A percentile compares a stretch with the other conserved stretches of the same genome.
These are phyloP conservation scores for Blepharisma japonicum DNA, from an alignment of 73 alveolate genomes.

Conservation along the genomic window DNA sequence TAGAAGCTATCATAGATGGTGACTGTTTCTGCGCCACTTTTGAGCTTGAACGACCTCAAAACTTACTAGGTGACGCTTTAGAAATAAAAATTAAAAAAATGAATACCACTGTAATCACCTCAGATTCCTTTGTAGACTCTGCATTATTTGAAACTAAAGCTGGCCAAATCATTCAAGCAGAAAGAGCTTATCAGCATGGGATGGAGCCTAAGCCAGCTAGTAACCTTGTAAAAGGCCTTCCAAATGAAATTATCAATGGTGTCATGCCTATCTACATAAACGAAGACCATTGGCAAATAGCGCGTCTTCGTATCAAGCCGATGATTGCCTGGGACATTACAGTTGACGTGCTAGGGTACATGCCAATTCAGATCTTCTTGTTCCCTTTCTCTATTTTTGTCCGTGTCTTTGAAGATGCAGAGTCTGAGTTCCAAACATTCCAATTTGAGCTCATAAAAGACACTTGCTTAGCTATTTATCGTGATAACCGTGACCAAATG, in stretches of 20 bases:
- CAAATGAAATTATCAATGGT: conserved; percentile 19
- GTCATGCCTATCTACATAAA: conserved; percentile 13
- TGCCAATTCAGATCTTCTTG: background rate
- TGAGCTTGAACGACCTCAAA: conserved; percentile 20
- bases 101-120: conserved; percentile 12
- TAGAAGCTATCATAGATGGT: conserved; percentile 16
- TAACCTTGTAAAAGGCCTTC: conserved; percentile 6
- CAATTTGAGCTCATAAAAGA: conserved; percentile 14
- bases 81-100: conserved; percentile 24
- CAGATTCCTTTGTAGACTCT: conserved; percentile 26
- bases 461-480: conserved; percentile 11
- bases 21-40: conserved; percentile 24
- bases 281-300: conserved; percentile 29
- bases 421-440: background rate
- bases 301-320: background rate
- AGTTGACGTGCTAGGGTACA: conserved; percentile 21
- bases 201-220: background rate
- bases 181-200: conserved; percentile 26
- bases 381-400: background rate
- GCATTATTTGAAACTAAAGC: conserved; percentile 26
- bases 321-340: conserved; percentile 31
- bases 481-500: conserved; percentile 13
- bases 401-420: conserved; percentile 6
- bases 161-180: conserved; percentile 20
- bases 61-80: conserved; percentile 16